These are phyloP conservation scores for Ophiocordyceps robertsii DNA, from an alignment of 2,329 filamentous ascomycete species.

Conservation along the genomic window DNA sequence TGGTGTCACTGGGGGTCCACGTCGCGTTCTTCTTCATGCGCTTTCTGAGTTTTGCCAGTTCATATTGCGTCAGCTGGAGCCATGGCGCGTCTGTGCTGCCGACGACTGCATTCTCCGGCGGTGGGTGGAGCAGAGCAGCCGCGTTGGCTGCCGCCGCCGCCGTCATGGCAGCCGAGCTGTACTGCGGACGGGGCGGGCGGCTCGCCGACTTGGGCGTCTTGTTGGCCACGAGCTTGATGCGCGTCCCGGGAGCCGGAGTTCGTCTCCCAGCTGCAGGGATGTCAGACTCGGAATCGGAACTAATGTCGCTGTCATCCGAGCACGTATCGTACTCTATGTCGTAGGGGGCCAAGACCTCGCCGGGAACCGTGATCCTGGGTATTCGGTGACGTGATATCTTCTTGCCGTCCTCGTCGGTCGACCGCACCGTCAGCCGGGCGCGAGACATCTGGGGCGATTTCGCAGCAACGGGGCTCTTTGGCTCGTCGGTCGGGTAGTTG, in stretches of 20 bases:
- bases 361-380: slow-evolving; percentile 50
- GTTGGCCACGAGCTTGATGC: slow-evolving; percentile 34
- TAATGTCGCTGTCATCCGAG: slow-evolving; percentile 38
- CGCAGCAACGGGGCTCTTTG: slow-evolving; percentile 34
- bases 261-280: slow-evolving; percentile 21
- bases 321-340: slow-evolving; percentile 49
- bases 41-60: slow-evolving; percentile 59
- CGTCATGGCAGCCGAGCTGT: slow-evolving; percentile 19
- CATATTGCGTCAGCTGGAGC: slow-evolving; percentile 51
- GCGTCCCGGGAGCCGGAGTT: slow-evolving; percentile 23
- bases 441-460: slow-evolving; percentile 41
- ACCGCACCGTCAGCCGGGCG: slow-evolving; percentile 31
- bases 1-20: slow-evolving; percentile 74
- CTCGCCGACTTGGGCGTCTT: slow-evolving; percentile 33
- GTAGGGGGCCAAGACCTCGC: slow-evolving; percentile 52
- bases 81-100: slow-evolving; percentile 50
- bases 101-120: slow-evolving; percentile 43
- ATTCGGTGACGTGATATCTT: slow-evolving; percentile 31
- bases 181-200: slow-evolving; percentile 18
- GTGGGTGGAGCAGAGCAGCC: slow-evolving; percentile 36
- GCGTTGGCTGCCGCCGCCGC: slow-evolving; percentile 27
- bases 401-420: slow-evolving; percentile 29
- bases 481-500: slow-evolving; percentile 42
- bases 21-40: slow-evolving; percentile 87
- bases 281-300: slow-evolving; percentile 36